Evolutionary conservation across 2,329 filamentous ascomycete species (phyloP).

Genomic region (Aspergillus udagawae): DNA sequence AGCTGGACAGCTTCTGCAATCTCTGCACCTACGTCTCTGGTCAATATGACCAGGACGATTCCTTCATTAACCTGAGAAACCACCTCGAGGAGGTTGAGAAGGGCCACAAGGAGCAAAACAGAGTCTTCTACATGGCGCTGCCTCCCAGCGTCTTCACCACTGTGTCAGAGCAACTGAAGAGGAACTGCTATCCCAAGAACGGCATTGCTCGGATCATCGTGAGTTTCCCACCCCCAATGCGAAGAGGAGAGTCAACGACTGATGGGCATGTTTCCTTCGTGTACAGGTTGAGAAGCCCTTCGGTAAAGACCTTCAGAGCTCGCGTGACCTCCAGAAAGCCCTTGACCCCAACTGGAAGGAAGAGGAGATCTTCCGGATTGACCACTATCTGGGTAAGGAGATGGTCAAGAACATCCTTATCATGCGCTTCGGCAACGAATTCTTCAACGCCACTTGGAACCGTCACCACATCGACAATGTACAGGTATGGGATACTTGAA

Average conservation of each 20-base stretch:
- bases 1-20: slow-evolving; percentile 82
- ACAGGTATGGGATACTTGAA: slow-evolving; percentile 51
- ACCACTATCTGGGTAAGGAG: slow-evolving; percentile 99
- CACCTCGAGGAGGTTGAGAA: slow-evolving; percentile 84
- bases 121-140: slow-evolving; percentile 98
- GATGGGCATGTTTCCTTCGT: slow-evolving; percentile 13
- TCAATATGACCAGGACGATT: slow-evolving; percentile 96
- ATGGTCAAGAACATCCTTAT: slow-evolving; percentile 99
- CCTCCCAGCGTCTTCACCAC: slow-evolving; percentile 97
- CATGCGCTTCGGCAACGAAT: slow-evolving; percentile 95
- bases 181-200: slow-evolving; percentile 88
- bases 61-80: slow-evolving; percentile 78
- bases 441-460: slow-evolving; percentile 98
- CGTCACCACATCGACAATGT: slow-evolving; percentile 99
- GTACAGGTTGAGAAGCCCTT: slow-evolving; percentile 95
- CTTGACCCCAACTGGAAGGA: slow-evolving; percentile 98
- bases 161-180: slow-evolving; percentile 95
- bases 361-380: slow-evolving; percentile 97
- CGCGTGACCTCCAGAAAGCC: slow-evolving; percentile 88
- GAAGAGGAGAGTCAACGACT: slow-evolving; percentile 6
- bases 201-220: slow-evolving; percentile 94
- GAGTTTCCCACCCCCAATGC: slow-evolving; percentile 34
- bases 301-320: slow-evolving; percentile 92
- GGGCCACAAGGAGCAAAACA: slow-evolving; percentile 75
- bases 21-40: slow-evolving; percentile 94